Evolutionary conservation across 2,329 filamentous ascomycete species (phyloP).

Genomic region (Helotiales sp.): DNA sequence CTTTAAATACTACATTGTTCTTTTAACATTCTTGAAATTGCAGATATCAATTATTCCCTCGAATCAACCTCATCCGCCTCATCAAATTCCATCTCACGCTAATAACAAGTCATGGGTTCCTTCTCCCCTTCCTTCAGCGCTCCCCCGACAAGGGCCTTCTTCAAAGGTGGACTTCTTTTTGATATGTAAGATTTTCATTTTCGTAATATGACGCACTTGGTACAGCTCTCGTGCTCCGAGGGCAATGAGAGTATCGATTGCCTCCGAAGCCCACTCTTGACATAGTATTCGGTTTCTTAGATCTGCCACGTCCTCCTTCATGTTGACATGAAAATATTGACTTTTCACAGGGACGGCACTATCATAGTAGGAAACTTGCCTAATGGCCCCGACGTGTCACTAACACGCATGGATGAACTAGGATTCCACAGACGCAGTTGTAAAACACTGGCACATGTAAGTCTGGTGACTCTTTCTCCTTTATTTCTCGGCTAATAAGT

Average conservation of each 20-base stretch:
- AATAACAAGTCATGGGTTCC: conserved; percentile 35
- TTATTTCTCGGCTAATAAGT: conserved; percentile 16
- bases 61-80: neutral
- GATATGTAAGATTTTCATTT: conserved; percentile 64
- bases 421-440: conserved; percentile 74
- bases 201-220: neutral
- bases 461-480: neutral
- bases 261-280: neutral
- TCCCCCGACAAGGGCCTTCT: conserved; percentile 35
- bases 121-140: conserved; percentile 27
- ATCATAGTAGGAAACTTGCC: conserved; percentile 61
- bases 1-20: conserved; percentile 38
- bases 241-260: no score
- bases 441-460: conserved; percentile 73
- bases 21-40: neutral
- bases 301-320: neutral
- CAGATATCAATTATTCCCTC: conserved; percentile 3
- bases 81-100: neutral
- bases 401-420: neutral
- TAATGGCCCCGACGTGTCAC: neutral
- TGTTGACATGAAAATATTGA: neutral
- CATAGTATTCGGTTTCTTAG: neutral
- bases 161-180: conserved; percentile 47
- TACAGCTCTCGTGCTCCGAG: neutral
- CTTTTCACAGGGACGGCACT: conserved; percentile 55